Base-by-base conservation (phyloP, 371 early-diverging fungal genomes). In the Mucor plumbeus region DNA sequence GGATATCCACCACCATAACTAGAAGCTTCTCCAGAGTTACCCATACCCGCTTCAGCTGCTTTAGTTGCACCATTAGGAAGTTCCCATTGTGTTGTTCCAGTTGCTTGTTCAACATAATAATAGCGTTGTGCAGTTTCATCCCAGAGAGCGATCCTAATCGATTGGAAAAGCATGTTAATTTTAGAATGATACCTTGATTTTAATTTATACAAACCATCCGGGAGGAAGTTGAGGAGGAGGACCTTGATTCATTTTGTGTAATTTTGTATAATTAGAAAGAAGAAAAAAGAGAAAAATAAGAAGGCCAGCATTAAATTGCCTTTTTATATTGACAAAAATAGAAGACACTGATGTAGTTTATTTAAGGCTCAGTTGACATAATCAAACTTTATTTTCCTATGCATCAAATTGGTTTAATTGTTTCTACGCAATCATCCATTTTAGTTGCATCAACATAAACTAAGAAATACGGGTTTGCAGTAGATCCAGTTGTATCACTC, bases 391-490 rank as follows among this genome's bases (percentile, higher is more conserved):
- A 17, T 43, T 43, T 41, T 6, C 11, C 31, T 41, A 59, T 41
- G 15, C 33, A 19, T 21, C 15, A 15, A 15, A 5, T 44, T 31
- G n/a, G 34, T 14, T 19, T 54, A 44, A 76, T 63, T 4, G 79
- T 78, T 41, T 80, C 77, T 15, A 81, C 81, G 31, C 67, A 50
- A 0, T 61, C 47, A 55, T 81, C 65, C 7, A 72, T 63, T 31
- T 71, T 68, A 14, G 69, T 58, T n/a, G 67, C 73, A 53, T 74
- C 77, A 7, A 87, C 81, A 68, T 88, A 91, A 0, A 90, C 88
- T 41, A 91, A 74, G 61, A 88, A 87, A 59, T 91, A 92, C 7
- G 91, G 89, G 34, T 88, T 89, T 6, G 85, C 88, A 7, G 85
- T 88, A 0, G 85, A 81, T 7, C 79, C 87, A 0, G 86, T 82